Conservation (phyloP, 768 basidiomycete genomes). For the Sarcodon sp. region DNA sequence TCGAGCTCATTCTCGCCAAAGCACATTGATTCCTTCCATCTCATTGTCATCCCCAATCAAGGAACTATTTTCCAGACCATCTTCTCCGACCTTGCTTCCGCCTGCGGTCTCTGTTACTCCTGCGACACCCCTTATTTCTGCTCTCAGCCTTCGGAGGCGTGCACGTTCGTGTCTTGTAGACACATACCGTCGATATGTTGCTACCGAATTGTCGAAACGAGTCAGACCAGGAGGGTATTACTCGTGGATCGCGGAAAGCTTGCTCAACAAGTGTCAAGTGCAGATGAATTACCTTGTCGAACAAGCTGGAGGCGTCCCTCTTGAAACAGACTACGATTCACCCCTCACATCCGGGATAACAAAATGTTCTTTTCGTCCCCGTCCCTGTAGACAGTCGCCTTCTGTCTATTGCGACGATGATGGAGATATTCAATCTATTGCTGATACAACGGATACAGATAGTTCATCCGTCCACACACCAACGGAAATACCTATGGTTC, state of each 20-base stretch:
- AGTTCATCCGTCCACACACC: constrained; percentile 16
- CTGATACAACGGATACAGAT: constrained; percentile 11
- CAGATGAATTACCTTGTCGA: constrained; percentile 13
- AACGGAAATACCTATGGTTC: constrained; percentile 4
- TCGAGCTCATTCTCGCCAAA: constrained; percentile 4
- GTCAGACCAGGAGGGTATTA: constrained; percentile 28
- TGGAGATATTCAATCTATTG: constrained; percentile 4
- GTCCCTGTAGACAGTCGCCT: background rate
- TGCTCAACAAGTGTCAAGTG: constrained; percentile 33
- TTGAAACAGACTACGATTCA: background rate
- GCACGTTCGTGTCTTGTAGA: constrained; percentile 62
- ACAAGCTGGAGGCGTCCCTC: constrained; percentile 5
- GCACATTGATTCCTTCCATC: constrained; percentile 3
- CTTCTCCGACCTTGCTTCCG: constrained; percentile 18
- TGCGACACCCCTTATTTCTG: constrained; percentile 14
- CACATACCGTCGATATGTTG: constrained; percentile 46
- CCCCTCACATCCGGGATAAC: constrained; percentile 2
- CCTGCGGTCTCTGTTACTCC: constrained; percentile 16
- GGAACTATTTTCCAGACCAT: constrained; percentile 8
- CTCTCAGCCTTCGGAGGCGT: constrained; percentile 29
- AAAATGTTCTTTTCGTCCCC: background rate
- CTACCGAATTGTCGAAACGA: constrained; percentile 33
- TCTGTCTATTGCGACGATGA: constrained; percentile 24
- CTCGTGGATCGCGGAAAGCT: constrained; percentile 40
- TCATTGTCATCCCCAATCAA: constrained; percentile 5